Evolutionary conservation across 768 basidiomycete species (phyloP), one percentile per base, ranked within the genome.

Genomic region (Mycena chlorophos): DNA sequence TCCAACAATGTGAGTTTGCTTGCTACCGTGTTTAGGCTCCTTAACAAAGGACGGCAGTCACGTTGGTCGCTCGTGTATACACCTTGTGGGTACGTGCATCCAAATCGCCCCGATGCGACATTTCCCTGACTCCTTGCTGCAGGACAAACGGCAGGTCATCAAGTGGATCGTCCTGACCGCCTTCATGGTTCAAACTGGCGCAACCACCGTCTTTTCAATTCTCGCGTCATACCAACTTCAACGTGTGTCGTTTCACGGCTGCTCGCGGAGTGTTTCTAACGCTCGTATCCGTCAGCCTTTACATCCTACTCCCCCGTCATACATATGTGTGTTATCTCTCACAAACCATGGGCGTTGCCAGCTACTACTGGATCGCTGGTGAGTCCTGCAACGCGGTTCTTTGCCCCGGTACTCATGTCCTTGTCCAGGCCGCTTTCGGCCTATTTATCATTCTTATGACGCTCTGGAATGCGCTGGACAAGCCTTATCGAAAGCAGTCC

Each of bases 151-250:
- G 1, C 20, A 3, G 5, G 27, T 3, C n/a, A 54, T 54, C 17
- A 54, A 54, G 28, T 54, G 46, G 46, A 54, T 54, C 10, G 43
- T 49, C 23, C 10, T 49, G 45, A 31, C 2, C 22, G 30, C 46
- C 16, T 54, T 54, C 37, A 26, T 22, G 6, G 31, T 54, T 16
- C 19, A 47, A 14, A 54, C 28, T 3, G 23, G 45, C 2, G 38
- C 47, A 3, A 12, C 53, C 6, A 54, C 42, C 16, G 47, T 27
- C 1, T 54, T 54, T n/a, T 26, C 46, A 3, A 49, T 49, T 8
- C 34, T 54, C 3, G 23, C 46, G 2, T 42, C 53, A n/a, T 26
- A 48, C 4, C 34, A 54, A 20, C 27, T 49, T 17, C 53, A 54
- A 40, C 34, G 53, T 54, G 17, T 2, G 40, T 45, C 12, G 12